Evolutionary conservation across 371 early-diverging fungal species (phyloP), one percentile per base, ranked within the genome.

Genomic region (Apophysomyces elegans): DNA sequence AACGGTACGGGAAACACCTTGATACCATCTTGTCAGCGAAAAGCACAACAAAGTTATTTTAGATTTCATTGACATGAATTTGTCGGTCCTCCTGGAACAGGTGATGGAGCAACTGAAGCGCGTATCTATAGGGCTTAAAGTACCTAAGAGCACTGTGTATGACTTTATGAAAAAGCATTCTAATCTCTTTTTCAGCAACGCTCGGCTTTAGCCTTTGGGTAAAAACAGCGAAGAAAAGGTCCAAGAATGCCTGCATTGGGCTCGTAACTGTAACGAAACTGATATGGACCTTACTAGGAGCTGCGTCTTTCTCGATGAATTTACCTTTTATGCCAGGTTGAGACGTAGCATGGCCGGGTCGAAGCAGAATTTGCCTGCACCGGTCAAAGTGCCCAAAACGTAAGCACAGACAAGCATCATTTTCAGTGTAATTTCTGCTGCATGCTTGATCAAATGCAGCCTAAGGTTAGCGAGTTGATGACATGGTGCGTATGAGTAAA

Each of bases 11-110:
- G 2, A 26, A 26, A 26, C 32, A 26, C 2, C 32, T 26, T 26
- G 32, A 26, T 26, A 26, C 2, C 32, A 26, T 43, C 54, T 61
- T 60, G 57, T 62, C 56, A 12, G 38, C 38, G 67, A 67, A 32
- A 47, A 67, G 39, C 62, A 67, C 56, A 67, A 67, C 56, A 61
- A 56, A 3, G 47, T 58, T 47, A 62, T 67, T 60, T 62, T n/a
- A 57, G 46, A 45, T 26, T 61, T 50, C 46, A 45, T 67, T 67
- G 57, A 57, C 62, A 36, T 59, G 57, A 66, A 61, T 44, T 47
- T 57, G 59, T 66, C 56, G 3, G 37, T 39, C 61, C 56, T 66
- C 38, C 18, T 43, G 16, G 36, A 32, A 12, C 26, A 59, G 12
- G 5, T 43, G 14, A 43, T 43, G 47, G 18, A 47, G 18, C 13